Percentiles rank a stretch among this genome's conserved stretches.
Conservation (phyloP, 202 grass and related monocot genomes). For the Schoenoplectus triqueter region DNA sequence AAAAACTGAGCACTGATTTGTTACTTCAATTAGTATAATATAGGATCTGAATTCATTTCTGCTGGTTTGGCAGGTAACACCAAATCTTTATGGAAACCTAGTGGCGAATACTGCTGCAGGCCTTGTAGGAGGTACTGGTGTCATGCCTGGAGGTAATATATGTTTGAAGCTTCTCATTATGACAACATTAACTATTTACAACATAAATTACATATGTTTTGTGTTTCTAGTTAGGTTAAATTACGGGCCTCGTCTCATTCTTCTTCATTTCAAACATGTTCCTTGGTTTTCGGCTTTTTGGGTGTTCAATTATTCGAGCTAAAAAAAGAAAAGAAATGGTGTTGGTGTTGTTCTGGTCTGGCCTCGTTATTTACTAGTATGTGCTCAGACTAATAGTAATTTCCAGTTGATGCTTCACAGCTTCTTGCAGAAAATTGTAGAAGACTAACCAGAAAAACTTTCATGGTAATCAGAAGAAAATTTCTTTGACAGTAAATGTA, state of each 20-base stretch:
- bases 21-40: neutral
- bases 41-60: conserved; percentile 29
- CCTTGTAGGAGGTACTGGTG: conserved; percentile 78
- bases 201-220: no score
- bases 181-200: neutral
- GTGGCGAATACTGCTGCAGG: conserved; percentile 77
- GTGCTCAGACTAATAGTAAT: neutral
- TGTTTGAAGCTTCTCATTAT: conserved; percentile 13
- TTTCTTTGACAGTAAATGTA: neutral
- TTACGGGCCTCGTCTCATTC: neutral
- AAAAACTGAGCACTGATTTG: neutral
- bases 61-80: conserved; percentile 60
- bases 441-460: neutral
- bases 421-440: neutral
- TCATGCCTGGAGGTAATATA: conserved; percentile 79
- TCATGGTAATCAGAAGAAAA: neutral
- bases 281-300: neutral
- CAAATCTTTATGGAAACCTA: conserved; percentile 90
- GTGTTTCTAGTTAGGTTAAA: neutral
- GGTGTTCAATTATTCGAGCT: neutral
- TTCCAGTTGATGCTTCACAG: conserved; percentile 7
- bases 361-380: neutral
- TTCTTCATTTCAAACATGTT: conserved; percentile 7
- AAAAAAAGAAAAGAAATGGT: neutral
- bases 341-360: neutral